Conservation (phyloP, 805 yeast species). For the Maudiozyma saulgeensis region DNA sequence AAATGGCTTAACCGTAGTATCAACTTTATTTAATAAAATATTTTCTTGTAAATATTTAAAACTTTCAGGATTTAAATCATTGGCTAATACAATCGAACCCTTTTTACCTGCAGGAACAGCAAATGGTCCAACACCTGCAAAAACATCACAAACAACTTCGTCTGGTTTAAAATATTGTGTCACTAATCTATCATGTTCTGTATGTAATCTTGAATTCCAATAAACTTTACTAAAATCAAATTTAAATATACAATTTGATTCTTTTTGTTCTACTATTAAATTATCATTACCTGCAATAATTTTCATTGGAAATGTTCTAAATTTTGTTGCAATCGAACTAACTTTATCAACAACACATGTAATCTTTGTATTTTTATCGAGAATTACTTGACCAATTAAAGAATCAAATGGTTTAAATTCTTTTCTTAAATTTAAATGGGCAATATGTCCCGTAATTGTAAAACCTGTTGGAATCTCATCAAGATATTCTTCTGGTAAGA, state of each 20-base stretch:
- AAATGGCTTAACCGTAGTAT: constrained; percentile 46
- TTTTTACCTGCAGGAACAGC: constrained; percentile 92
- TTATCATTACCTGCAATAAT: constrained; percentile 73
- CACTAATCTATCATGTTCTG: constrained; percentile 84
- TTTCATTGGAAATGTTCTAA: constrained; percentile 89
- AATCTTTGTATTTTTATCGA: constrained; percentile 72
- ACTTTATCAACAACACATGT: constrained; percentile 88
- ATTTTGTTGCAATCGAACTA: constrained; percentile 76
- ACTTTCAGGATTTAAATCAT: constrained; percentile 87
- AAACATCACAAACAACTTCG: constrained; percentile 83
- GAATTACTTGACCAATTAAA: constrained; percentile 79
- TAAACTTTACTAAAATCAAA: constrained; percentile 92
- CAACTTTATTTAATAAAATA: constrained; percentile 53
- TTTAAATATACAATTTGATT: constrained; percentile 72
- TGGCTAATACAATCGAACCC: constrained; percentile 71
- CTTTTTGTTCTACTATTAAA: constrained; percentile 71
- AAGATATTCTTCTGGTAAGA: constrained; percentile 57
- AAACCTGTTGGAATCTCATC: constrained; percentile 83
- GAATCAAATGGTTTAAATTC: constrained; percentile 75
- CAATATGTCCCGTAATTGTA: constrained; percentile 90
- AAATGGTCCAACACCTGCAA: constrained; percentile 99
- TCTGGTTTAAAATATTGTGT: constrained; percentile 45
- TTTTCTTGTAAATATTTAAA: constrained; percentile 61
- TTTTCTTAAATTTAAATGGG: constrained; percentile 78
- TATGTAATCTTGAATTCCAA: constrained; percentile 92